These are phyloP conservation scores for Lophiotrema nucula DNA, from an alignment of 495 filamentous ascomycete genomes.

Conservation along the genomic window DNA sequence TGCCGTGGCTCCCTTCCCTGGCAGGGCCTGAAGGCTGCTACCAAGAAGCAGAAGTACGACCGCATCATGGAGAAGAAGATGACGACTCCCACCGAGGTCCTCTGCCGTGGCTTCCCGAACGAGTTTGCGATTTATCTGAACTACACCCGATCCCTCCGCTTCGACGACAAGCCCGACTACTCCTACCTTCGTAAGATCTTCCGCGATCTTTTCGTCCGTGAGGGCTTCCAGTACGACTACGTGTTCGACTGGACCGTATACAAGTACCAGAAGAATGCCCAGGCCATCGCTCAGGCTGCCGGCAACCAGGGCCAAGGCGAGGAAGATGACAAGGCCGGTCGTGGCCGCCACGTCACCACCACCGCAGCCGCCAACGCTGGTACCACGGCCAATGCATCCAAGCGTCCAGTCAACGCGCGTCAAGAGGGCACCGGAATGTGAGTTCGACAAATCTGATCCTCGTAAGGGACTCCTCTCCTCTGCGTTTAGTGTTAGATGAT, in stretches of 20 bases:
- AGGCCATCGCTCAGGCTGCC: slow-evolving; percentile 77
- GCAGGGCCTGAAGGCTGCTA: slow-evolving; percentile 99
- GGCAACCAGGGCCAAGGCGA: slow-evolving; percentile 65
- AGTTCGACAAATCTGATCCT: slow-evolving; percentile 85
- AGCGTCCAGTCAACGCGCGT: slow-evolving; percentile 45
- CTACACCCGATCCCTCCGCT: slow-evolving; percentile 97
- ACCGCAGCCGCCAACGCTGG: slow-evolving; percentile 60
- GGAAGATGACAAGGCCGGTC: slow-evolving; percentile 69
- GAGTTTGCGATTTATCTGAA: slow-evolving; percentile 99
- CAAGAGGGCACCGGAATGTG: slow-evolving; percentile 94
- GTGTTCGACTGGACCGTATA: slow-evolving; percentile 99
- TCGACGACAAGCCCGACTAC: slow-evolving; percentile 99
- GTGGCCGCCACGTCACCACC: slow-evolving; percentile 47
- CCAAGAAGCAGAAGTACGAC: slow-evolving; percentile 99
- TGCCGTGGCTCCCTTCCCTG: slow-evolving; percentile 98
- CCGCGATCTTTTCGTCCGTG: slow-evolving; percentile 98
- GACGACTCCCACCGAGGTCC: slow-evolving; percentile 98
- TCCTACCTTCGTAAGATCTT: slow-evolving; percentile 99
- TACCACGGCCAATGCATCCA: slow-evolving; percentile 48
- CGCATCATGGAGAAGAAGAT: slow-evolving; percentile 99
- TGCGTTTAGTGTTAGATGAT: slow-evolving; percentile 75
- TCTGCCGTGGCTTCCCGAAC: slow-evolving; percentile 98
- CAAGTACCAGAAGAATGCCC: slow-evolving; percentile 99
- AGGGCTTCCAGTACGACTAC: slow-evolving; percentile 99
- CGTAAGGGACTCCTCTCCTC: slow-evolving; percentile 88